These are phyloP conservation scores for Sporothrix pseudoabietina DNA, from an alignment of 2,329 filamentous ascomycete species.

Conservation along the genomic window DNA sequence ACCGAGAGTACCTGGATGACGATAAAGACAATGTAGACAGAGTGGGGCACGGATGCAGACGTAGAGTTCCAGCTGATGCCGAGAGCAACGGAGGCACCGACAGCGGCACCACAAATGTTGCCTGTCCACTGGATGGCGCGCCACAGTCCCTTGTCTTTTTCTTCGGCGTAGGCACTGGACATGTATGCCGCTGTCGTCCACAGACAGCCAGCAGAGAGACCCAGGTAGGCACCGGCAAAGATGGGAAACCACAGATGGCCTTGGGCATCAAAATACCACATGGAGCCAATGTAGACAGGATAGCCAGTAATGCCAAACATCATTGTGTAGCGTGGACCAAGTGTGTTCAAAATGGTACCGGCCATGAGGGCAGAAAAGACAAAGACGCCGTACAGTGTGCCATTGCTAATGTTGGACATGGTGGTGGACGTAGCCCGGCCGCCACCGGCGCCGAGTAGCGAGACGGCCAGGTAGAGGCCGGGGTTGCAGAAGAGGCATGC, in stretches of 20 bases:
- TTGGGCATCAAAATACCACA: conserved; percentile 40
- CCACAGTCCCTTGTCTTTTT: conserved; percentile 40
- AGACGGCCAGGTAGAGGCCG: conserved; percentile 22
- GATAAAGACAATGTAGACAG: conserved; percentile 40
- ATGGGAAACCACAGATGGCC: conserved; percentile 38
- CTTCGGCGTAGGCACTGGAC: conserved; percentile 41
- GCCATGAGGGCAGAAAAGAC: conserved; percentile 38
- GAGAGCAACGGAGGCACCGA: conserved; percentile 36
- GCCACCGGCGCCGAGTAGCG: conserved; percentile 38
- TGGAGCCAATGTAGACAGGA: conserved; percentile 38
- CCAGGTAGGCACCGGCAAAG: conserved; percentile 38
- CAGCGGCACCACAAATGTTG: conserved; percentile 39
- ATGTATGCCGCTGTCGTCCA: conserved; percentile 42
- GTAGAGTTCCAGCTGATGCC: conserved; percentile 11
- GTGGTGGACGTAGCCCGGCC: conserved; percentile 38
- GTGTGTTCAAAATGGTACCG: conserved; percentile 38
- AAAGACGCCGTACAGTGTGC: conserved; percentile 39
- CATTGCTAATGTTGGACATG: conserved; percentile 39
- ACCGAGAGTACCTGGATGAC: conserved; percentile 35
- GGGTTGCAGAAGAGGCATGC: conserved; percentile 25
- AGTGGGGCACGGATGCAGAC: conserved; percentile 32
- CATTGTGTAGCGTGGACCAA: conserved; percentile 36
- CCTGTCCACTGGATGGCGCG: conserved; percentile 41
- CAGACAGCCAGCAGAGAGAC: conserved; percentile 40
- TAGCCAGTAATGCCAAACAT: conserved; percentile 38